phyloP scores from a whole-genome alignment of 371 early-diverging fungal species.

The Encephalitozoon intestinalis region DNA sequence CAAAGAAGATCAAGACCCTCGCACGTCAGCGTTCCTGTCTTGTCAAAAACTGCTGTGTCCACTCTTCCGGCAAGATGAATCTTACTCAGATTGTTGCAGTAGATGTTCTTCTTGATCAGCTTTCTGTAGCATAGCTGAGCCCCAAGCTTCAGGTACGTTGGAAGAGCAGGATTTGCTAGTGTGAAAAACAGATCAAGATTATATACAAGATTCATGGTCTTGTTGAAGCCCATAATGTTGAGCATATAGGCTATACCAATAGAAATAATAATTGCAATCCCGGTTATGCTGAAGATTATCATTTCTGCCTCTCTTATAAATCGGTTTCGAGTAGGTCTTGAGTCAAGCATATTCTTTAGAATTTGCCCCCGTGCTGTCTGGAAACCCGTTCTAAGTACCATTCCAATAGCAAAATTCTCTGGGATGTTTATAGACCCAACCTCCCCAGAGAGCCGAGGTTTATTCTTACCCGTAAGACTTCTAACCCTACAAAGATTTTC shows the following conservation, averaged over 20 bases:
- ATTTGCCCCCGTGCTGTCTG: slow-evolving; percentile 86
- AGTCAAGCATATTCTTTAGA: slow-evolving; percentile 82
- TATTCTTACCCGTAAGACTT: slow-evolving; percentile 16
- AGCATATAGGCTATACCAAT: not conserved
- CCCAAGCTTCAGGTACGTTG: slow-evolving; percentile 89
- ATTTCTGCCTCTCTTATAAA: slow-evolving; percentile 77
- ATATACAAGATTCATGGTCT: slow-evolving; percentile 16
- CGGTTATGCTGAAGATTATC: slow-evolving; percentile 7
- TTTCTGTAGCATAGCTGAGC: slow-evolving; percentile 79
- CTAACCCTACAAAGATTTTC: slow-evolving; percentile 25
- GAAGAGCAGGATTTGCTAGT: slow-evolving; percentile 64
- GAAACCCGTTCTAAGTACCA: slow-evolving; percentile 84
- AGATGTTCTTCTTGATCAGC: slow-evolving; percentile 71
- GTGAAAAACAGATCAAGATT: slow-evolving; percentile 51
- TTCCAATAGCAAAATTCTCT: slow-evolving; percentile 66
- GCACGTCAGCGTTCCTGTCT: slow-evolving; percentile 96
- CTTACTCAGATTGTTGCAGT: slow-evolving; percentile 79
- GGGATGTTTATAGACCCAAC: slow-evolving; percentile 57
- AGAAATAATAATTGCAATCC: slow-evolving; percentile 61
- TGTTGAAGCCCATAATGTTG: not conserved
- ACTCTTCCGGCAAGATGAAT: slow-evolving; percentile 89
- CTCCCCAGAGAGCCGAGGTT: slow-evolving; percentile 70
- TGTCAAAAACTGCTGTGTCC: slow-evolving; percentile 93
- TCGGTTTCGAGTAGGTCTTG: slow-evolving; percentile 78
- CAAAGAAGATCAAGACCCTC: slow-evolving; percentile 91